Evolutionary conservation across 768 basidiomycete species (phyloP), one percentile per base, ranked within the genome.

Genomic region (Cantharellus cinnabarinus): DNA sequence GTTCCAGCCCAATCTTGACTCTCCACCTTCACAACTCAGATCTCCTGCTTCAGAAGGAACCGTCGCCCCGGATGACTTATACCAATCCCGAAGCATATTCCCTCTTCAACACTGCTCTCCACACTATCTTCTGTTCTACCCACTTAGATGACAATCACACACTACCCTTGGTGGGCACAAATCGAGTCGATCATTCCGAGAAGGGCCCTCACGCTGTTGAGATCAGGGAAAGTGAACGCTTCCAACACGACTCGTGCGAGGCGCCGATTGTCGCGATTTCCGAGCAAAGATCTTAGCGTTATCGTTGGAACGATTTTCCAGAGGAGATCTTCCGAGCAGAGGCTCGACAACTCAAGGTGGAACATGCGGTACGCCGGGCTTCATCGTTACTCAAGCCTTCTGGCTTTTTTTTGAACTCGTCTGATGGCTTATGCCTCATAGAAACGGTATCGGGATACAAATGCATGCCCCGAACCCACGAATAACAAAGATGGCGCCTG

Each of bases 151-250:
- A 7, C 52, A 54, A 37, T 54, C 52, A 7, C 52, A 54, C 35
- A 10, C 38, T 37, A 54, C 52, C 10, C 52, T 54, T 37, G 35
- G 35, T 37, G 52, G 52, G 14, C 56, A 41, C 35, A 37, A 41
- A 7, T 40, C 35, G 14, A 10, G 10, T 10, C 56, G 56, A 15
- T 42, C 56, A 14, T 41, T 14, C 15, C 35, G 5, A 37, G 62
- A 35, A 41, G 59, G 50, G 61, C 61, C 59, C 48, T 57, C 58
- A 67, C 59, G 62, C 66, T 4, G 63, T 65, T 40, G 66, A 67
- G 61, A 61, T 56, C 56, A 57, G 56, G 42, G 56, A 41, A 38
- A 40, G 56, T 42, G 37, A 15, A 7, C 35, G 7, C 52, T 10
- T 54, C 10, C 52, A 29, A 29, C 20, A 29, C 20, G 20, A 29